phyloP scores from a whole-genome alignment of 352 stramenopile species.

The Pythium biforme region DNA sequence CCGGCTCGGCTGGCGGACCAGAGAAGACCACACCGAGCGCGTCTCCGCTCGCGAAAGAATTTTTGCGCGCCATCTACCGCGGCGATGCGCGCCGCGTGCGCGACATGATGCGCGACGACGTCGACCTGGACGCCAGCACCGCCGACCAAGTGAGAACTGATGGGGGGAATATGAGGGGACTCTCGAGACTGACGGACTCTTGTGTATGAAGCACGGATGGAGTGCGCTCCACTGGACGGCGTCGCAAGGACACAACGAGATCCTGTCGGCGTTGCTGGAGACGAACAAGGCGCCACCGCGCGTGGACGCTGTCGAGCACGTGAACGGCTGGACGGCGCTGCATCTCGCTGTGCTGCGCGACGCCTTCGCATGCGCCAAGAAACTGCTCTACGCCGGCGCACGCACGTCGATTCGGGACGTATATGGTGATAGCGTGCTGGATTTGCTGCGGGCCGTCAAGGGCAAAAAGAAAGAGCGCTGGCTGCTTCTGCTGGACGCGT shows the following conservation, averaged over 20 bases:
- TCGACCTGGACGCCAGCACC: conserved; percentile 38
- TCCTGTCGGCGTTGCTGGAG: conserved; percentile 49
- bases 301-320: conserved; percentile 64
- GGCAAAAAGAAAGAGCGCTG: conserved; percentile 46
- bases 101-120: conserved; percentile 48
- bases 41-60: conserved; percentile 51
- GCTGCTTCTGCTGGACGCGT: conserved; percentile 41
- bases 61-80: conserved; percentile 62
- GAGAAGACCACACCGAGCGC: conserved; percentile 52
- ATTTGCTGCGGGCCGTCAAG: conserved; percentile 36
- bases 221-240: conserved; percentile 76
- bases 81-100: conserved; percentile 50
- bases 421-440: conserved; percentile 53
- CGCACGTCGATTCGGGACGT: conserved; percentile 38
- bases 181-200: too few species aligned
- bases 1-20: conserved; percentile 19
- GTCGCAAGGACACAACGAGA: conserved; percentile 55
- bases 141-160: conserved; percentile 53
- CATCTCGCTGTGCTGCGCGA: conserved; percentile 65
- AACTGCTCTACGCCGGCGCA: conserved; percentile 48
- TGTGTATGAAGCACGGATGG: conserved; percentile 59
- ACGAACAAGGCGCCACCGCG: conserved; percentile 33
- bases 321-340: conserved; percentile 69
- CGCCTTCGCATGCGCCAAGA: conserved; percentile 38
- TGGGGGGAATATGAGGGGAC: too few species aligned